phyloP scores from a whole-genome alignment of 1,139 yeast species.

The Taphrina communis region DNA sequence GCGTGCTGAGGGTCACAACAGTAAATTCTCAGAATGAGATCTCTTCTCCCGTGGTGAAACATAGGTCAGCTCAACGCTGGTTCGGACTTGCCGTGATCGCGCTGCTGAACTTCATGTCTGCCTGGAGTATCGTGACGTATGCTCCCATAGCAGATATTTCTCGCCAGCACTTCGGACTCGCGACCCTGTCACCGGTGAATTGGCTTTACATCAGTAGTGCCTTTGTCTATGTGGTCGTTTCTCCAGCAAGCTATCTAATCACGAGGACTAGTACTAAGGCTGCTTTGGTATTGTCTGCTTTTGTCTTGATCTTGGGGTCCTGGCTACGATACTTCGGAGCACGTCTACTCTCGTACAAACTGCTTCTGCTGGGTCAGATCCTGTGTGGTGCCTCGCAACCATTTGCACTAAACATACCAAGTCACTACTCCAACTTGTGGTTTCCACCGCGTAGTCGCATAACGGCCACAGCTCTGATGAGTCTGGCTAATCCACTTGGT shows the following conservation, averaged over 20 bases:
- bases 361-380: constrained; percentile 52
- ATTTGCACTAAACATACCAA: constrained; percentile 51
- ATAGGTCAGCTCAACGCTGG: constrained; percentile 48
- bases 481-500: constrained; percentile 53
- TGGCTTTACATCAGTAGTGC: constrained; percentile 53
- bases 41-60: not conserved
- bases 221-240: constrained; percentile 49
- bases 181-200: constrained; percentile 51
- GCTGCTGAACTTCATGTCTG: constrained; percentile 50
- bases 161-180: constrained; percentile 48
- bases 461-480: constrained; percentile 52
- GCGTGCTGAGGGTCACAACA: not conserved
- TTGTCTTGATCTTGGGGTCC: constrained; percentile 49
- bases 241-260: constrained; percentile 46
- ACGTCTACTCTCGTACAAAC: constrained; percentile 46
- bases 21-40: not conserved
- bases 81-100: constrained; percentile 50
- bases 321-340: constrained; percentile 36
- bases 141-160: constrained; percentile 51
- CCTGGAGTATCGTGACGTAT: constrained; percentile 49
- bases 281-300: constrained; percentile 49
- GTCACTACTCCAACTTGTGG: constrained; percentile 53
- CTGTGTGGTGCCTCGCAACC: constrained; percentile 53
- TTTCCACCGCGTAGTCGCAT: constrained; percentile 50
- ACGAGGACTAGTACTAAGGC: constrained; percentile 38